Percentiles rank a stretch among this genome's conserved stretches.
phyloP scores from a whole-genome alignment of 306 rosid species.

The Benincasa hispida region DNA sequence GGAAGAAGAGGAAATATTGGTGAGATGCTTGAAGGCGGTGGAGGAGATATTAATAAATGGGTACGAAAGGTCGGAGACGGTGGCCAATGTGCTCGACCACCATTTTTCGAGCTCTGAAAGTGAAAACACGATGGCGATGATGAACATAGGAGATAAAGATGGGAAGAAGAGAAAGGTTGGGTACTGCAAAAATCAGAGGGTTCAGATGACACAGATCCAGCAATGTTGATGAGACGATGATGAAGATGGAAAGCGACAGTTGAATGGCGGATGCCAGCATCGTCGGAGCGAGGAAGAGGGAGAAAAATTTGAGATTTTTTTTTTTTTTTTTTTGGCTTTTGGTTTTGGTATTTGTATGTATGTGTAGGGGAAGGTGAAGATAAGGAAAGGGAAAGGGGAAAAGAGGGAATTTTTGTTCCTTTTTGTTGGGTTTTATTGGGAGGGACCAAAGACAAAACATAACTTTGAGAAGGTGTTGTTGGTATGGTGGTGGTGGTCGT shows the following conservation, averaged over 20 bases:
- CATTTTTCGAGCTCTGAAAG: constrained; percentile 64
- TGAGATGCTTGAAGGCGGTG: constrained; percentile 38
- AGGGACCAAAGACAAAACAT: constrained; percentile 54
- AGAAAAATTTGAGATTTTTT: too few relatives aligned
- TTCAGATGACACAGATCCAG: constrained; percentile 30
- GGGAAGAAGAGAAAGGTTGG: constrained; percentile 39
- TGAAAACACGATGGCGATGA: constrained; percentile 27
- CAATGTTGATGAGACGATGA: constrained; percentile 11
- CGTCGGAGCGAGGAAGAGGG: background rate
- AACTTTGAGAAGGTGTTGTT: constrained; percentile 32
- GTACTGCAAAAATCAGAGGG: constrained; percentile 23
- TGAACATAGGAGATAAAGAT: constrained; percentile 26
- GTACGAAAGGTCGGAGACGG: constrained; percentile 52
- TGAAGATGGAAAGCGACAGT: constrained; percentile 14
- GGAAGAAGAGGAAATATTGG: constrained; percentile 18
- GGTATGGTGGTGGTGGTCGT: constrained; percentile 13
- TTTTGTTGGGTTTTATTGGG: constrained; percentile 13
- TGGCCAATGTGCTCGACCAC: constrained; percentile 71
- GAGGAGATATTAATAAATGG: constrained; percentile 41
- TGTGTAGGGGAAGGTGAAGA: background rate
- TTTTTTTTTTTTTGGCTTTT: too few relatives aligned
- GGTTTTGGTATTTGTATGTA: background rate
- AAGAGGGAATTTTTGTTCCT: constrained; percentile 15
- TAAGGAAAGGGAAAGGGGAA: constrained; percentile 4
- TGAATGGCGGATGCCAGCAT: background rate